Base-by-base conservation (phyloP, 1,284 basidiomycete species). In the Boletus albobrunnescens region DNA sequence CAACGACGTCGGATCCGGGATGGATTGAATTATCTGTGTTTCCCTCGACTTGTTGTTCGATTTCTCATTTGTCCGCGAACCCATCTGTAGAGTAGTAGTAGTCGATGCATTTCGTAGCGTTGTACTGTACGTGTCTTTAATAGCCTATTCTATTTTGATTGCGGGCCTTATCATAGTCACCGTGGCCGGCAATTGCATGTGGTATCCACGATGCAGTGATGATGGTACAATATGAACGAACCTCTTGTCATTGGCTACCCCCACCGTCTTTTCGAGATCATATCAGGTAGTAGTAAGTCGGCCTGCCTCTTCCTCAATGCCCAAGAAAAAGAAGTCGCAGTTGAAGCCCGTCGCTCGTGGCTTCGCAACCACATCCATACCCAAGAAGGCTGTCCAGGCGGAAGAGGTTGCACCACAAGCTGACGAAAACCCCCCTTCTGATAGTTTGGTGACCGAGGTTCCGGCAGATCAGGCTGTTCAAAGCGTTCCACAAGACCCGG, bases 351-450 rank as follows among this genome's bases (percentile, higher is more conserved):
- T 86, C 50, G 77, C 64, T 32, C 76, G 84, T 47, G 90, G 88
- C 13, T 93, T 94, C 60, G 87, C 91, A 32, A 94, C 92, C 1
- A 91, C 87, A 8, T 97, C 94, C 22, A 79, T 85, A 40, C 91
- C 85, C 46, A 95, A 90, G 77, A 94, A 91, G 69, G 72, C 74
- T 36, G 65, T 70, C 19, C 69, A 70, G 23, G 60, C 50, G 19
- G 61, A 66, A 35, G 58, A 60, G 43, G 46, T 20, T 20, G 45
- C 39, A 35, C 51, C 44, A 40, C 41, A 55, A 24, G 42, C 36
- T 42, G 59, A 56, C 19, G 56, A 48, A 24, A 36, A 20, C 27
- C 39, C 44, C 32, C 45, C 48, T 38, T 41, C 41, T 14, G 41
- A 49, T 33, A 36, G 22, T 26, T 28, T 45, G 31, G 36, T 38